These are phyloP conservation scores for Umbellularia californica DNA, from an alignment of 164 flowering plant species.

Conservation along the genomic window DNA sequence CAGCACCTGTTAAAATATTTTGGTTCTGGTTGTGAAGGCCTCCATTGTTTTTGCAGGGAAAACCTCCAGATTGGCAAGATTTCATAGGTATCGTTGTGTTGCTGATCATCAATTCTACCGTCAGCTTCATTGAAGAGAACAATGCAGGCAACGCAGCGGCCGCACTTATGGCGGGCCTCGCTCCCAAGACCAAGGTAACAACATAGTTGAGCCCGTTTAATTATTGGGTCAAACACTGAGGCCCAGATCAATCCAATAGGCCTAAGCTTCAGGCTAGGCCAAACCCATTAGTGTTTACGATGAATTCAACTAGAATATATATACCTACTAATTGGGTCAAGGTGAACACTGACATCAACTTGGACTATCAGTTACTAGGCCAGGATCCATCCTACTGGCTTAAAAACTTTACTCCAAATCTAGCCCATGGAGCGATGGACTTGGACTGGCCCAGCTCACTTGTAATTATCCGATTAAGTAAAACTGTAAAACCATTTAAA, in stretches of 20 bases:
- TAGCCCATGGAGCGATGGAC: not conserved
- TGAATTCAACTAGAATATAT: too few species aligned
- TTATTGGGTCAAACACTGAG: too few species aligned
- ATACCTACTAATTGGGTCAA: too few species aligned
- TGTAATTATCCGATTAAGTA: not conserved
- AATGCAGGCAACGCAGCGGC: conserved; percentile 93
- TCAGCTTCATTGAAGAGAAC: conserved; percentile 87
- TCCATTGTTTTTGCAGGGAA: conserved; percentile 37
- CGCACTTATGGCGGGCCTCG: conserved; percentile 87
- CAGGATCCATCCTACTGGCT: not conserved
- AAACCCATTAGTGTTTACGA: too few species aligned
- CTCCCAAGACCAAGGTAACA: conserved; percentile 81
- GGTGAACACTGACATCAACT: too few species aligned
- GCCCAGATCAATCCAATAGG: too few species aligned
- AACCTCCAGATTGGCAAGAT: conserved; percentile 83
- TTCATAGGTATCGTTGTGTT: conserved; percentile 63
- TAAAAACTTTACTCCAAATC: not conserved
- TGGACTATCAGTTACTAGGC: too few species aligned
- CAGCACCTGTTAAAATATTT: too few species aligned
- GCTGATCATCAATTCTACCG: conserved; percentile 79
- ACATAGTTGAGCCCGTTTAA: too few species aligned
- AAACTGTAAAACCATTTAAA: not conserved
- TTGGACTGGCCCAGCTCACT: not conserved
- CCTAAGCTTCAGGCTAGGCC: too few species aligned
- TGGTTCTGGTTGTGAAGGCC: too few species aligned